Percentiles rank a stretch among this genome's conserved stretches.
Conservation (phyloP, 495 filamentous ascomycete species). For the Hypoxylon trugodes region DNA sequence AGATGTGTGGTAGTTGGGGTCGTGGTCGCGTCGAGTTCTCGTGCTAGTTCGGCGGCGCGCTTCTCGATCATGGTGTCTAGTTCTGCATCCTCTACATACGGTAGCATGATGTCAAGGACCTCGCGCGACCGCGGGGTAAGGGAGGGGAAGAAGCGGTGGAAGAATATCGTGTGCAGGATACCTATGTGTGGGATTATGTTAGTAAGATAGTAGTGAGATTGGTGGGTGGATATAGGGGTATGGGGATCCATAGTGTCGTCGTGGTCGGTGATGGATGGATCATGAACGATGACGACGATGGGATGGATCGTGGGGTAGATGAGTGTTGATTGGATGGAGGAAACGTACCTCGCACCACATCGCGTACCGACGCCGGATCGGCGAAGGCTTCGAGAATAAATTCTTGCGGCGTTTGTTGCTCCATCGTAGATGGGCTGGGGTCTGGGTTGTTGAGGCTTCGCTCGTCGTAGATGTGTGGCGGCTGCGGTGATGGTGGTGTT, state of each 20-base stretch:
- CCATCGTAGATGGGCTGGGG: conserved; percentile 50
- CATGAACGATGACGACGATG: conserved; percentile 16
- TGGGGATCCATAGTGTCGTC: conserved; percentile 16
- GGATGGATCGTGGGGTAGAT: conserved; percentile 32
- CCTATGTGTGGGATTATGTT: no score
- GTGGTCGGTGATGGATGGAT: conserved; percentile 26
- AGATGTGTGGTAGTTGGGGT: conserved; percentile 6
- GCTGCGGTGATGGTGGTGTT: no score
- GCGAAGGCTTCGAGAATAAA: conserved; percentile 87
- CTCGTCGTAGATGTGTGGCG: conserved; percentile 18
- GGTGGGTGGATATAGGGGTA: conserved; percentile 7
- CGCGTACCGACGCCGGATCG: conserved; percentile 81
- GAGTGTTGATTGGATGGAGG: background rate
- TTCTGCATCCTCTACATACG: conserved; percentile 86
- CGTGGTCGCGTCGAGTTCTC: conserved; percentile 62
- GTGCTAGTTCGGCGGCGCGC: conserved; percentile 77
- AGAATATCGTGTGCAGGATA: conserved; percentile 97
- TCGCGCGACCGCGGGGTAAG: conserved; percentile 86
- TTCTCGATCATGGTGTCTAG: conserved; percentile 94
- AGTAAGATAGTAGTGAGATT: conserved; percentile 1
- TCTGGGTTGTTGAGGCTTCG: background rate
- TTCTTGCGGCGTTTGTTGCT: conserved; percentile 71
- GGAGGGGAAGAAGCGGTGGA: conserved; percentile 94
- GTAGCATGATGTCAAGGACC: conserved; percentile 89
- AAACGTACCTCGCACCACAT: conserved; percentile 84